A percentile compares a stretch with the other conserved stretches of the same genome.
phyloP scores from a whole-genome alignment of 2,329 filamentous ascomycete genomes.

The Escovopsis sp. region DNA sequence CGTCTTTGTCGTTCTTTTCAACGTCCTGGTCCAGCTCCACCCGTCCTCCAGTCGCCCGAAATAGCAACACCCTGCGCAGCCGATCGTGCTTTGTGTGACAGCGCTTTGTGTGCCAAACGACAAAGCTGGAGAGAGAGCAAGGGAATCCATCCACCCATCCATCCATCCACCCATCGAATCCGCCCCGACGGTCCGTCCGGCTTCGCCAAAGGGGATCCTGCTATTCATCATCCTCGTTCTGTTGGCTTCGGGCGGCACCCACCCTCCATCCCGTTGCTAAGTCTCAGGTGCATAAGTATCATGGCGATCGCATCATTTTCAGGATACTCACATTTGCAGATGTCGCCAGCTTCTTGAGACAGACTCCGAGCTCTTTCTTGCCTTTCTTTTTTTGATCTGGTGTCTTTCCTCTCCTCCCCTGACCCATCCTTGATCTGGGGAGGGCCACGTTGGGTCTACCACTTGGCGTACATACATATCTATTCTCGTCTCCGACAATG shows the following conservation, averaged over 20 bases:
- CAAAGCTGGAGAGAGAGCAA: too few relatives aligned
- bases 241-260: constrained; percentile 1
- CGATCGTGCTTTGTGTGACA: too few relatives aligned
- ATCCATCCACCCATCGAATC: not conserved
- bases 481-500: not conserved
- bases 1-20: too few relatives aligned
- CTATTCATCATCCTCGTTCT: not conserved
- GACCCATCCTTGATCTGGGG: too few relatives aligned
- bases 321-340: constrained; percentile 23
- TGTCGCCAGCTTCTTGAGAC: constrained; percentile 11
- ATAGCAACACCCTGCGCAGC: too few relatives aligned
- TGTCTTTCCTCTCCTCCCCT: too few relatives aligned
- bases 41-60: too few relatives aligned
- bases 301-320: constrained; percentile 16
- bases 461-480: not conserved
- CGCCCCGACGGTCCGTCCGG: not conserved
- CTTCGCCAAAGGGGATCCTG: too few relatives aligned
- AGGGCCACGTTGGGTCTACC: too few relatives aligned
- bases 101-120: too few relatives aligned
- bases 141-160: not conserved
- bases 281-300: constrained; percentile 24
- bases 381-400: too few relatives aligned
- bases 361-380: not conserved
- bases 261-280: constrained; percentile 14
- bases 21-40: too few relatives aligned